Conservation (phyloP, 176 grass and related monocot species). For the Cymbopogon citratus region DNA sequence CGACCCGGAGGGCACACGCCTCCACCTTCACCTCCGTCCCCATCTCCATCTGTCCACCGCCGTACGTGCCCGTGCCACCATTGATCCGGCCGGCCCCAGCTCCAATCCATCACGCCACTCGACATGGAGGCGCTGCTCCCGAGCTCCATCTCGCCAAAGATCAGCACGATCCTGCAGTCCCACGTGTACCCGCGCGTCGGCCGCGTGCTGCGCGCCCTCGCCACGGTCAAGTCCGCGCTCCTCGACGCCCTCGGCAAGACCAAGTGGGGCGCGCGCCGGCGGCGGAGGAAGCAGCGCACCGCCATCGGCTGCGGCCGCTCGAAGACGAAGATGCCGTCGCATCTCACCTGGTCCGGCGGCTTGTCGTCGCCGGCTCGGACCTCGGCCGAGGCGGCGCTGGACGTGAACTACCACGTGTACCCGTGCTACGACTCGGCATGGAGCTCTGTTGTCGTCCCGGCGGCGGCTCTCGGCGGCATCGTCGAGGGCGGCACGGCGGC, state of each 20-base stretch:
- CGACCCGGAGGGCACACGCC: neutral
- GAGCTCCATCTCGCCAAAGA: conserved; percentile 41
- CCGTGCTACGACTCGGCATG: conserved; percentile 21
- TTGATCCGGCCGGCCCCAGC: neutral
- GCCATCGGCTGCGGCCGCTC: too few species aligned
- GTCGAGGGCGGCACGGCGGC: too few species aligned
- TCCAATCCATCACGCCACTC: neutral
- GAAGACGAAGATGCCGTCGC: conserved; percentile 14
- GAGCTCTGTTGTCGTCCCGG: conserved; percentile 23
- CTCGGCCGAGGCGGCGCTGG: neutral
- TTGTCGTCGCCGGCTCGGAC: neutral
- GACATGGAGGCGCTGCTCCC: conserved; percentile 39
- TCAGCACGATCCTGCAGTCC: conserved; percentile 45
- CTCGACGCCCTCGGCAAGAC: conserved; percentile 36
- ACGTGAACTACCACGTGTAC: neutral
- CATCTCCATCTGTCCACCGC: conserved; percentile 5
- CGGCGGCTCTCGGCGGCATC: neutral
- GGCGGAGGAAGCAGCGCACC: neutral
- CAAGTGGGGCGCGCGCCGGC: neutral
- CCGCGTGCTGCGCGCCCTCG: conserved; percentile 45
- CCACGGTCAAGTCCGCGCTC: conserved; percentile 48
- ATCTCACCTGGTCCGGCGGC: conserved; percentile 17
- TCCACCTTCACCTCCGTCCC: neutral
- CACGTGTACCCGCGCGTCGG: conserved; percentile 46
- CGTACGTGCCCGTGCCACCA: too few species aligned